These are phyloP conservation scores for Trichosporon coremiiforme DNA, from an alignment of 1,284 basidiomycete genomes.

Conservation along the genomic window DNA sequence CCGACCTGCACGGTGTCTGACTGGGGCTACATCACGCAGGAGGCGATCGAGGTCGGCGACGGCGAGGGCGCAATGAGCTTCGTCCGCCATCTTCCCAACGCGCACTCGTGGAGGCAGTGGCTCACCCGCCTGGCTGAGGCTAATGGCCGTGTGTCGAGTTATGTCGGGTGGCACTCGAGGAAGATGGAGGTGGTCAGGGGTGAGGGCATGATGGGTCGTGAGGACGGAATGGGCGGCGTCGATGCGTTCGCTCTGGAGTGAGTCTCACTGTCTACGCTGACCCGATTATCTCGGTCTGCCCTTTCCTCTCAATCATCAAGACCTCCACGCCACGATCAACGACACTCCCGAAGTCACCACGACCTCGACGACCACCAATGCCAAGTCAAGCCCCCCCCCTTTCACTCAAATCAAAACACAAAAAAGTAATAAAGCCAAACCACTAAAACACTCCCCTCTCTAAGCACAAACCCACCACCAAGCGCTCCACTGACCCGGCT, in stretches of 20 bases:
- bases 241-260: conserved; percentile 79
- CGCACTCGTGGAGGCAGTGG: conserved; percentile 69
- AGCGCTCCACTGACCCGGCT: no score
- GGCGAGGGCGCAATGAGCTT: conserved; percentile 35
- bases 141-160: conserved; percentile 84
- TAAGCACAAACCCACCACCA: no score
- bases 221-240: conserved; percentile 90
- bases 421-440: no score
- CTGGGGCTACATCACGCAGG: conserved; percentile 25
- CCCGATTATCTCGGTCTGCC: background rate
- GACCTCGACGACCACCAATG: no score
- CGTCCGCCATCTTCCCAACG: conserved; percentile 48
- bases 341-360: no score
- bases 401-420: no score
- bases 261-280: background rate
- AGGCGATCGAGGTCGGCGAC: conserved; percentile 22
- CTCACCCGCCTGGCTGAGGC: conserved; percentile 73
- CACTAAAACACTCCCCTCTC: no score
- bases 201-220: conserved; percentile 84
- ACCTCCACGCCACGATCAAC: no score
- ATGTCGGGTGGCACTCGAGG: conserved; percentile 90
- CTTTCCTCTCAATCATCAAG: no score
- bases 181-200: conserved; percentile 97
- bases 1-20: conserved; percentile 24
- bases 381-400: no score